These are phyloP conservation scores for Bondarzewia mesenterica DNA, from an alignment of 1,284 basidiomycete genomes.

Conservation along the genomic window DNA sequence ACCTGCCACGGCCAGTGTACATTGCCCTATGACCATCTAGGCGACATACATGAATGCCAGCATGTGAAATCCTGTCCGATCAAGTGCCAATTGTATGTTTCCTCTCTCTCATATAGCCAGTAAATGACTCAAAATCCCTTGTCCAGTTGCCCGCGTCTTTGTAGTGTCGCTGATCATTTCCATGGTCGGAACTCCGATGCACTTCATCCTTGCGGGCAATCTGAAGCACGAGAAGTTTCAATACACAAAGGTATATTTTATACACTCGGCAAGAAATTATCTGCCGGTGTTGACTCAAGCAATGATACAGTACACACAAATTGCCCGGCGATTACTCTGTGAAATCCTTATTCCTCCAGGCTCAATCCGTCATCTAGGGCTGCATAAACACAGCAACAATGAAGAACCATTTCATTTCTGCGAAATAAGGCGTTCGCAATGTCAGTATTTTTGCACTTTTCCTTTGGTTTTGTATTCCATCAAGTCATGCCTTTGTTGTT, in stretches of 20 bases:
- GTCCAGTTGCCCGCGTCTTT: neutral
- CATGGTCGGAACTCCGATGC: constrained; percentile 30
- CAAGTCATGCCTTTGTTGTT: neutral
- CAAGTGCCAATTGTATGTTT: constrained; percentile 27
- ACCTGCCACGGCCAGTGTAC: neutral
- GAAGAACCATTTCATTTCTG: constrained; percentile 40
- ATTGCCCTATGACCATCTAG: constrained; percentile 31
- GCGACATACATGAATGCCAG: constrained; percentile 36
- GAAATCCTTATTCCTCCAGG: constrained; percentile 34
- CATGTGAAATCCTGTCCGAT: constrained; percentile 35
- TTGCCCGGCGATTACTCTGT: constrained; percentile 37
- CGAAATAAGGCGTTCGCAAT: constrained; percentile 44
- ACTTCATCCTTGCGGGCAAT: constrained; percentile 47
- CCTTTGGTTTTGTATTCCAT: constrained; percentile 34
- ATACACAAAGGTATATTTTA: constrained; percentile 11
- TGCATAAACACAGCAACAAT: constrained; percentile 37
- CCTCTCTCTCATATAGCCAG: neutral
- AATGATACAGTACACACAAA: constrained; percentile 18
- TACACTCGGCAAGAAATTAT: constrained; percentile 6
- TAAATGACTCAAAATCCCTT: neutral
- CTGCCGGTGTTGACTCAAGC: neutral
- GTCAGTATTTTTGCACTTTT: constrained; percentile 51
- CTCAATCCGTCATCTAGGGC: constrained; percentile 29
- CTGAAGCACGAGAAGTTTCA: constrained; percentile 13
- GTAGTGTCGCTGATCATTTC: constrained; percentile 29